Percentiles rank a stretch among this genome's conserved stretches.
Evolutionary conservation across 2,329 filamentous ascomycete species (phyloP).

Genomic region (Hymenoscyphus repandus): DNA sequence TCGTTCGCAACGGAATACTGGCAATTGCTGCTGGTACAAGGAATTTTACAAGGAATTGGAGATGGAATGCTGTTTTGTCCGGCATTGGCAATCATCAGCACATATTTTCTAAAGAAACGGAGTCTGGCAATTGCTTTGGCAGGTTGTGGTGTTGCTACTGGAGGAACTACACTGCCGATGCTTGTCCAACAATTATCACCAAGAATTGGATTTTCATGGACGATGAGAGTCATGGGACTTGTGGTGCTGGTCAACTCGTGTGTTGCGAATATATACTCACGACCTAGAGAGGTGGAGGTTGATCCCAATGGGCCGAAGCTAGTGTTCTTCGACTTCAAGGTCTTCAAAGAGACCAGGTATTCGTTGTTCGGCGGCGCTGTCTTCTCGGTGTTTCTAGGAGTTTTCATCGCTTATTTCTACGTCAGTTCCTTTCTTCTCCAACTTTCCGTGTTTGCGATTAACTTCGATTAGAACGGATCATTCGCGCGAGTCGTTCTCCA

Average conservation of each 20-base stretch:
- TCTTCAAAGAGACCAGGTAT: neutral
- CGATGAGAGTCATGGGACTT: slow-evolving; percentile 42
- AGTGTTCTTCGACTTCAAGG: neutral
- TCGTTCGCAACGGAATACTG: slow-evolving; percentile 33
- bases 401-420: slow-evolving; percentile 3
- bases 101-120: slow-evolving; percentile 16
- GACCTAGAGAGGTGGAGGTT: neutral
- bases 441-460: slow-evolving; percentile 27
- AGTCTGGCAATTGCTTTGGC: slow-evolving; percentile 30
- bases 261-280: neutral
- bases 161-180: slow-evolving; percentile 38
- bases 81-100: slow-evolving; percentile 29
- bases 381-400: neutral
- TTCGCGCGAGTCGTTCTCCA: slow-evolving; percentile 32
- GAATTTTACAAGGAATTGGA: slow-evolving; percentile 35
- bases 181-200: slow-evolving; percentile 34
- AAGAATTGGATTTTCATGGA: slow-evolving; percentile 37
- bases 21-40: slow-evolving; percentile 38
- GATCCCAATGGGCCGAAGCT: neutral
- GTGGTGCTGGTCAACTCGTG: slow-evolving; percentile 22
- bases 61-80: slow-evolving; percentile 36
- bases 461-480: slow-evolving; percentile 30
- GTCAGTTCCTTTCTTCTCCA: neutral
- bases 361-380: neutral
- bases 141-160: slow-evolving; percentile 31